phyloP scores from a whole-genome alignment of 345 rosid species.

The Bruguiera sexangula region DNA sequence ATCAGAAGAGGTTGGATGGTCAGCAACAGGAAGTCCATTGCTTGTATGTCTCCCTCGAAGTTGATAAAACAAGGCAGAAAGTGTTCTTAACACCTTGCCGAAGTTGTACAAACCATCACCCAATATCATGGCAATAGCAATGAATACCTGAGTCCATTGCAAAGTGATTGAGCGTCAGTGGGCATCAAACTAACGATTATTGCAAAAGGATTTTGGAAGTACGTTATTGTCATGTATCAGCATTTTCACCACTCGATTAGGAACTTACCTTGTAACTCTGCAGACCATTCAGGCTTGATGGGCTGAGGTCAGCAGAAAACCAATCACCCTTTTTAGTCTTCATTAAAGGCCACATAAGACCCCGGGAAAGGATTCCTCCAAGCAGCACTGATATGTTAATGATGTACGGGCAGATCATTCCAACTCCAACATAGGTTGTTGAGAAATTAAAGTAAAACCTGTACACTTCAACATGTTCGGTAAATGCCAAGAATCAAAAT shows the following conservation, averaged over 20 bases:
- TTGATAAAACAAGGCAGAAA: constrained; percentile 47
- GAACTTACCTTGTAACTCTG: constrained; percentile 64
- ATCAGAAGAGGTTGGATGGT: constrained; percentile 24
- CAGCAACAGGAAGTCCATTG: constrained; percentile 39
- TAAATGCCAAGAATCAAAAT: background rate
- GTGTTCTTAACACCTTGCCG: constrained; percentile 61
- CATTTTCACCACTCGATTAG: too few relatives aligned
- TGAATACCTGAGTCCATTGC: constrained; percentile 50
- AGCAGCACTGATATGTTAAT: constrained; percentile 60
- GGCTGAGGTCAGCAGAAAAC: constrained; percentile 38
- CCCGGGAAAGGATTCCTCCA: constrained; percentile 82
- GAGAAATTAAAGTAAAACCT: constrained; percentile 90
- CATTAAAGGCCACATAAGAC: constrained; percentile 83
- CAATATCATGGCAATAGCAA: constrained; percentile 73
- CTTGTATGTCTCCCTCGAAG: constrained; percentile 23
- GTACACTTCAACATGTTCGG: constrained; percentile 12
- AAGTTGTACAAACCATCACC: constrained; percentile 83
- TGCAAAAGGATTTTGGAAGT: background rate
- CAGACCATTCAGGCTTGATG: constrained; percentile 52
- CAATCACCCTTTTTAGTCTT: constrained; percentile 55
- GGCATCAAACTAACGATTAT: background rate
- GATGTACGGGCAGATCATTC: constrained; percentile 84
- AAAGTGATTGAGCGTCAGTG: background rate
- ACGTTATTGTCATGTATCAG: too few relatives aligned
- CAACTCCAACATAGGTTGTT: constrained; percentile 79